Evolutionary conservation across 139 green algal genomes (phyloP), one percentile per base, ranked within the genome.

Genomic region (Chlorella sp.): DNA sequence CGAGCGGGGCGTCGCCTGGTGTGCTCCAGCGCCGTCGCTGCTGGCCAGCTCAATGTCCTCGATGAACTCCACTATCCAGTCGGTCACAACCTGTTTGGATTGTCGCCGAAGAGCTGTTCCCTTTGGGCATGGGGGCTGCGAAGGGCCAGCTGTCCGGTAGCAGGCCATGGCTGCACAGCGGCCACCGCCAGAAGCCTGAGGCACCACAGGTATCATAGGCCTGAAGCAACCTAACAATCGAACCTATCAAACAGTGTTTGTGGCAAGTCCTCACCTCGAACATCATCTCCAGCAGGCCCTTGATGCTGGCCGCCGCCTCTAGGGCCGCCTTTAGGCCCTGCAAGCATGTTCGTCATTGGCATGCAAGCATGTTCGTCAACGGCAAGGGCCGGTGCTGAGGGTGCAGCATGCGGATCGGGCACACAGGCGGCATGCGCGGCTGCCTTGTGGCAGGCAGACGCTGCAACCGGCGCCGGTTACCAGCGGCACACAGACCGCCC

Each of bases 201-300:
- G 3, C 3, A 24, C 3, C 56, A 24, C 56, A 20, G 13, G 9
- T 14, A 6, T 16, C 22, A 65, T 65, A 24, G 26, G 56, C 56
- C 26, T 6, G 26, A 65, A 38, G 13, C 64, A 40, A 70, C 64
- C 9, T 20, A 2, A 41, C 2, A 30, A 73, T 46, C 1, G 4
- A 38, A 3, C 54, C 51, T 1, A 96, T 81, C 85, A 95, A 95
- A 34, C 91, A 90, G 40, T 88, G 58, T 19, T 96, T 92, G 90
- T 89, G 95, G 13, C 92, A 90, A 38, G 64, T 75, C 36, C 94
- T 84, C 56, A 90, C 86, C 43, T 91, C 85, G 77, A 92, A 92
- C 88, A 97, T 93, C 95, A 97, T 98, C 74, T 98, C 95, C 56
- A 97, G 74, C 41, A 98, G 85, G 2, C 91, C 91, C 82, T 92